phyloP scores from a whole-genome alignment of 163 green algal species.

The Trebouxiophyceae sp. region DNA sequence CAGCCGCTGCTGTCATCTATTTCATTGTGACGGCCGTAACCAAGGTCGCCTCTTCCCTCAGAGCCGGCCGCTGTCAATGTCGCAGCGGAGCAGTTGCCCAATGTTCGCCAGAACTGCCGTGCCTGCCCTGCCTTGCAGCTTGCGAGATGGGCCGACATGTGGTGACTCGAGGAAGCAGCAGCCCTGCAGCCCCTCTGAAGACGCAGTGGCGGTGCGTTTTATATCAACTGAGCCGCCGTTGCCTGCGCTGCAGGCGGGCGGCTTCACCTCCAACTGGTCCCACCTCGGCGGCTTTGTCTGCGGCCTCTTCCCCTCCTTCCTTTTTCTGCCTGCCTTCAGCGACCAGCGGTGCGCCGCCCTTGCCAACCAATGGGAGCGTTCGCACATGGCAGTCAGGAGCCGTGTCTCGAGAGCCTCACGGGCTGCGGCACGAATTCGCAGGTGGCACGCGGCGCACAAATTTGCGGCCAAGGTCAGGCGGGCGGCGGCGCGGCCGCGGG shows the following conservation, averaged over 20 bases:
- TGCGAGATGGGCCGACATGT: too few relatives aligned
- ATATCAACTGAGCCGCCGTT: too few relatives aligned
- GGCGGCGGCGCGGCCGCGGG: not conserved
- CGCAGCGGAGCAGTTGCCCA: too few relatives aligned
- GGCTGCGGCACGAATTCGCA: not conserved
- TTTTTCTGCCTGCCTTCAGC: conserved; percentile 62
- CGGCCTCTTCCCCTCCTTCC: conserved; percentile 56
- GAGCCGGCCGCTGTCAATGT: too few relatives aligned
- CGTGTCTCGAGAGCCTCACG: not conserved
- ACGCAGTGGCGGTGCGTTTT: too few relatives aligned
- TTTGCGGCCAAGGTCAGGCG: not conserved
- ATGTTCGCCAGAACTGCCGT: too few relatives aligned
- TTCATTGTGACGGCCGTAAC: conserved; percentile 40
- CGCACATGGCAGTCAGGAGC: not conserved
- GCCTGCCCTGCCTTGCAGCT: too few relatives aligned
- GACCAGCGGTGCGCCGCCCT: conserved; percentile 15
- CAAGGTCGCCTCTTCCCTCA: too few relatives aligned
- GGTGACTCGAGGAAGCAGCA: too few relatives aligned
- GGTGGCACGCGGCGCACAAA: not conserved
- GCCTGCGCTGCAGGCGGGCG: not conserved
- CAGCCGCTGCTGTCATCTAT: conserved; percentile 34
- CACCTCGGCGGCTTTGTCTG: conserved; percentile 72
- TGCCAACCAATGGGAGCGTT: too few relatives aligned
- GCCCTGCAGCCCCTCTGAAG: too few relatives aligned
- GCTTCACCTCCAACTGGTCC: conserved; percentile 52